Base-by-base conservation (phyloP, 192 early-diverging fungal genomes). In the Lobosporangium transversale region DNA sequence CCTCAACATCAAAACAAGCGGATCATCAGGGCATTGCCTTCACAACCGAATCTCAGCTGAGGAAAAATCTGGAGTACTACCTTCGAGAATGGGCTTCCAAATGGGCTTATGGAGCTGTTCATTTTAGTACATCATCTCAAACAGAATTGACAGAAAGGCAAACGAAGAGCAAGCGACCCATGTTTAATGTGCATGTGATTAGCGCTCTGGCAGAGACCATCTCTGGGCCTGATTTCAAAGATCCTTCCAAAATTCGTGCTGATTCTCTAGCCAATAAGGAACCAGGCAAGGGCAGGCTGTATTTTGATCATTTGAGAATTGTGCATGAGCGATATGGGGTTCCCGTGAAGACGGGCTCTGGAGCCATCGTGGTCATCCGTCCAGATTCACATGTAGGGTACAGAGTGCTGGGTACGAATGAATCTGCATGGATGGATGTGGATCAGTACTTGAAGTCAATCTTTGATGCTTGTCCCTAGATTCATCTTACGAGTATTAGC, bases 351-450 rank as follows among this genome's bases (percentile, higher is more conserved):
- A 53, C 58, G 4, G 64, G 73, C 0, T 21, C 52, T 1, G 65
- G 65, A 4, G 73, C 58, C 3, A 62, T 76, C 51, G 47, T 76
- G 1, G 73, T 76, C 7, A 29, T 76, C 36, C 64, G 73, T 10
- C 73, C 73, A 6, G 73, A 67, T 47, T 67, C 73, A n/a, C 73
- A 76, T 45, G 27, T 67, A 6, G 73, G 73, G 9, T 76, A 67
- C 24, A 53, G 73, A 33, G 73, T 76, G 14, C 45, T 31, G 8
- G 65, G 73, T 20, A 59, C 65, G 14, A 33, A 58, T 15, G 24
- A 36, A 3, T 4, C 44, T 8, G 63, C 73, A n/a, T 76, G 73
- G 73, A 44, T 57, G n/a, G 73, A 76, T 57, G 73, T 76, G 1
- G 54, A 66, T 20, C n/a, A 61, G 23, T 76, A 75, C 50, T 43